phyloP scores from a whole-genome alignment of 352 stramenopile species.

The Phytophthora hibernalis region DNA sequence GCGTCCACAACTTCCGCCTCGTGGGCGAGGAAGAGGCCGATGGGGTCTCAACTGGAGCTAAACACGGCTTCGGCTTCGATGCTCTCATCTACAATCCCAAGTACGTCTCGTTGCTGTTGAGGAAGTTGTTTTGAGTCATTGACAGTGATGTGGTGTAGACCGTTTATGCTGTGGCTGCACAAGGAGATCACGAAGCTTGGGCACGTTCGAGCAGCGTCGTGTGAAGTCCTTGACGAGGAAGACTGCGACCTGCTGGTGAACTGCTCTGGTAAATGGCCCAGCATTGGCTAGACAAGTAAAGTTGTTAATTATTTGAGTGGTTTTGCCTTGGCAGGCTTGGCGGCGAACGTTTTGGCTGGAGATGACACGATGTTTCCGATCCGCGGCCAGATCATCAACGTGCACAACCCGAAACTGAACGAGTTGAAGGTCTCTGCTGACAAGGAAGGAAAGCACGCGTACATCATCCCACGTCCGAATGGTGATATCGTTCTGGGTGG shows the following conservation, averaged over 20 bases:
- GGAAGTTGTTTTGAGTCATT: background rate
- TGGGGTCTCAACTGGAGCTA: slow-evolving; percentile 40
- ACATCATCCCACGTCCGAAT: slow-evolving; percentile 68
- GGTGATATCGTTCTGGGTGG: slow-evolving; percentile 70
- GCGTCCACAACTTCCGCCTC: slow-evolving; percentile 62
- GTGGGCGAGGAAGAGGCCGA: slow-evolving; percentile 47
- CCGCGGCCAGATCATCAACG: slow-evolving; percentile 72
- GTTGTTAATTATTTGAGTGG: background rate
- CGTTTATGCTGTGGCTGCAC: slow-evolving; percentile 58
- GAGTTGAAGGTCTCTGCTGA: slow-evolving; percentile 45
- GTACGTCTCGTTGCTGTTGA: slow-evolving; percentile 19
- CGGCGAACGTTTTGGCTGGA: slow-evolving; percentile 46
- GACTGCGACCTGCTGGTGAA: slow-evolving; percentile 66
- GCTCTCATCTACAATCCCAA: slow-evolving; percentile 74
- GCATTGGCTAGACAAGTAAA: background rate
- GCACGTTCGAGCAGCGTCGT: slow-evolving; percentile 53
- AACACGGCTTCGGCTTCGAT: slow-evolving; percentile 60
- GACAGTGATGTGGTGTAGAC: slow-evolving; percentile 30
- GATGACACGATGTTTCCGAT: slow-evolving; percentile 64
- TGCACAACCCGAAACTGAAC: slow-evolving; percentile 60
- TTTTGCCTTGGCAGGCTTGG: slow-evolving; percentile 34
- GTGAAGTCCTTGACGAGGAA: slow-evolving; percentile 46
- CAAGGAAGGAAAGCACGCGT: slow-evolving; percentile 56
- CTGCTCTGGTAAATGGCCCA: slow-evolving; percentile 49
- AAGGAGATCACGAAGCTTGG: slow-evolving; percentile 55